These are phyloP conservation scores for Colletotrichum sp. DNA, from an alignment of 2,329 filamentous ascomycete genomes.

Conservation along the genomic window DNA sequence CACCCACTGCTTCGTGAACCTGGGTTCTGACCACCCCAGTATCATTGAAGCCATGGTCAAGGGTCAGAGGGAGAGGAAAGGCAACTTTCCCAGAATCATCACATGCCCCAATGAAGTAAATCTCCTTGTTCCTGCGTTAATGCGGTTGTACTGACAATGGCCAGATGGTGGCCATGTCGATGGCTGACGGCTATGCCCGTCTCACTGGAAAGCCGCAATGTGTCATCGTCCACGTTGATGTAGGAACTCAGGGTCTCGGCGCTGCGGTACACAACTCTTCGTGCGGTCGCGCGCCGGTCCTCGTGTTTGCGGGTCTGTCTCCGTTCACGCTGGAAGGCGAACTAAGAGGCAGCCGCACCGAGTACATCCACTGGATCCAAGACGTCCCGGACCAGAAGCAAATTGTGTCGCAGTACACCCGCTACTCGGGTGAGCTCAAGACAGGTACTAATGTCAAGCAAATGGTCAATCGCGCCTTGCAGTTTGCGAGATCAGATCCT, in stretches of 20 bases:
- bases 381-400: constrained; percentile 77
- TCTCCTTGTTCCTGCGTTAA: neutral
- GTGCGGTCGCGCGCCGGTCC: constrained; percentile 70
- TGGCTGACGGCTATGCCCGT: constrained; percentile 77
- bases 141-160: neutral
- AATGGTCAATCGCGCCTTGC: constrained; percentile 79
- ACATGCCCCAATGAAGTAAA: constrained; percentile 76
- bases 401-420: constrained; percentile 79
- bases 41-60: constrained; percentile 79
- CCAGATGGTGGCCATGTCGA: constrained; percentile 78
- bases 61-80: constrained; percentile 67
- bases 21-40: constrained; percentile 69
- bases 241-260: constrained; percentile 75
- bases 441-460: constrained; percentile 82
- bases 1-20: constrained; percentile 65
- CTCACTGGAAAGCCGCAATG: constrained; percentile 71
- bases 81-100: constrained; percentile 69
- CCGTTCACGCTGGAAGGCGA: constrained; percentile 77
- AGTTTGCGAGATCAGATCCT: constrained; percentile 76
- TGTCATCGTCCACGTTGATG: constrained; percentile 77
- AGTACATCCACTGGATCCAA: constrained; percentile 82
- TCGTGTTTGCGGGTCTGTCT: constrained; percentile 75
- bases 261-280: constrained; percentile 77
- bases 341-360: constrained; percentile 71
- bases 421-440: constrained; percentile 79